Conservation (phyloP, 2,329 filamentous ascomycete genomes). For the Parafenestella ontariensis region DNA sequence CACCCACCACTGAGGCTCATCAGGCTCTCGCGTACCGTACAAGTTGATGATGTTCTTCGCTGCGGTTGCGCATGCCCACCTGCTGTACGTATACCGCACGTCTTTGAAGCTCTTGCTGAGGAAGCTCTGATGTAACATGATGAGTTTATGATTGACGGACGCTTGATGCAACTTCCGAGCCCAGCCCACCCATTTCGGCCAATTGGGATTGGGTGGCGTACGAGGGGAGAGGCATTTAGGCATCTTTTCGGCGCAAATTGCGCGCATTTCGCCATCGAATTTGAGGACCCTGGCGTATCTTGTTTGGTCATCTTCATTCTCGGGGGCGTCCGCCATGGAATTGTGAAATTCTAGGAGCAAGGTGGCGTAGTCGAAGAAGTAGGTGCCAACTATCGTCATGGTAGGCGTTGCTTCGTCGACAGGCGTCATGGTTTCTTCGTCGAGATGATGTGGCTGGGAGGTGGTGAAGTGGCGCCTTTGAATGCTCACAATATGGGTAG, state of each 20-base stretch:
- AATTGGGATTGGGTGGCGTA: slow-evolving; percentile 42
- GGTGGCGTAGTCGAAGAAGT: slow-evolving; percentile 48
- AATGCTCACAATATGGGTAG: slow-evolving; percentile 44
- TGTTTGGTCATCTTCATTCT: slow-evolving; percentile 39
- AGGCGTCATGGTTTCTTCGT: slow-evolving; percentile 45
- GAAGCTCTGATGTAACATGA: slow-evolving; percentile 56
- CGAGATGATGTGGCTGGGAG: slow-evolving; percentile 42
- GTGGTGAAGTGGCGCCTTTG: slow-evolving; percentile 48
- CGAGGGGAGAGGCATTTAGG: slow-evolving; percentile 46
- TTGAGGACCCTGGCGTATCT: slow-evolving; percentile 52
- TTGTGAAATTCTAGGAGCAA: slow-evolving; percentile 51
- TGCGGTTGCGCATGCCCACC: slow-evolving; percentile 52
- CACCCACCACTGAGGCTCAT: slow-evolving; percentile 54
- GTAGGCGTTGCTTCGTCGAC: slow-evolving; percentile 38
- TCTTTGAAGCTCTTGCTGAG: slow-evolving; percentile 53
- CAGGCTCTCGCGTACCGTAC: slow-evolving; percentile 44
- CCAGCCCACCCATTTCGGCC: slow-evolving; percentile 53
- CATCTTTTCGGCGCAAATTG: slow-evolving; percentile 40
- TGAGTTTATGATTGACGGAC: slow-evolving; percentile 53
- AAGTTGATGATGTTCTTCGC: slow-evolving; percentile 51
- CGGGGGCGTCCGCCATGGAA: slow-evolving; percentile 42
- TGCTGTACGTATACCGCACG: slow-evolving; percentile 51
- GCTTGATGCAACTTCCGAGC: slow-evolving; percentile 49
- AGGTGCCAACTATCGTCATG: slow-evolving; percentile 32
- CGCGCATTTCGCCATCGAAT: slow-evolving; percentile 50